Base-by-base conservation (phyloP, 1,284 basidiomycete genomes). In the Butyriboletus pseudospeciosus region DNA sequence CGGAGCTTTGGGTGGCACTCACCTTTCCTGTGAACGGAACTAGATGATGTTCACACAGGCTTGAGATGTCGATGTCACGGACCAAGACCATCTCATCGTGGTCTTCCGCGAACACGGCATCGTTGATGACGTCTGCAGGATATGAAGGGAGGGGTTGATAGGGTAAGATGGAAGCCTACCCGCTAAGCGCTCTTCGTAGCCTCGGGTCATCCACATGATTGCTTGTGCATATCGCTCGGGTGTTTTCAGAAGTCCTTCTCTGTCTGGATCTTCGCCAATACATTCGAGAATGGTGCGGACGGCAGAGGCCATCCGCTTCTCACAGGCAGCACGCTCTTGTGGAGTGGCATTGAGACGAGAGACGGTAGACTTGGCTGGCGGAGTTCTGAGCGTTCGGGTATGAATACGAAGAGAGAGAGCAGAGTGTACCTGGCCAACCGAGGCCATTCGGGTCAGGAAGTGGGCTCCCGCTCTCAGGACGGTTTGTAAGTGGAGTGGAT, bases 71-170 rank as follows among this genome's bases (percentile, higher is more conserved):
- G 65, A 99, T 99, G 71, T 99, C 95, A 57, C 92, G 84, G 47
- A 99, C 97, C 59, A 99, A 87, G 51, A 99, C 96, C 94, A 99
- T 97, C 73, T 99, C 97, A 67, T 99, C 97, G 76, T 99, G 97
- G 73, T 99, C 94, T 74, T 99, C 97, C 51, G 94, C 91, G 71
- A 99, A 99, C 40, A 99, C 87, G 49, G 97, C 97, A 77, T 98
- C 93, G 73, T 98, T 97, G 63, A 99, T 98, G 61, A 99, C 95
- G 70, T 99, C 96, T 91, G 73, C 55, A 43, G 49, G 53, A 23
- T 35, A 37, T 56, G 38, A 30, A 57, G 54, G 53, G 55, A 43
- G 37, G 47, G 36, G 37, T 44, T 20, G 55, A 53, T 50, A 58
- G 44, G 48, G 52, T 47, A 54, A 47, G 61, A 62, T 47, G 40